phyloP scores from a whole-genome alignment of 306 rosid genomes.

The Vachellia collinsii region DNA sequence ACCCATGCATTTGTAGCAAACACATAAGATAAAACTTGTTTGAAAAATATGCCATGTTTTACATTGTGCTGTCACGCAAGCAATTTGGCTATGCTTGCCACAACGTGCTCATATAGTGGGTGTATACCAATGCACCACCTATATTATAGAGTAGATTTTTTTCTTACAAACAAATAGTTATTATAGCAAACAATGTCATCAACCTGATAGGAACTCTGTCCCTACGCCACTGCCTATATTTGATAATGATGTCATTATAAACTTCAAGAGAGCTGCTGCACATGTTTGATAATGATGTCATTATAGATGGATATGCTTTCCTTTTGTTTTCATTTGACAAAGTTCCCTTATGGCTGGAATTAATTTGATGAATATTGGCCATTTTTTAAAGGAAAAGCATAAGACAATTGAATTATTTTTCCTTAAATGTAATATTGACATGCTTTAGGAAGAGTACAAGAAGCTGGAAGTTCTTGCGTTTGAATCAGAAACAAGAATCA shows the following conservation, averaged over 20 bases:
- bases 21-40: not conserved
- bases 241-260: constrained; percentile 15
- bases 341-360: constrained; percentile 2
- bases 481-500: constrained; percentile 72
- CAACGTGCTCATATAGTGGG: not conserved
- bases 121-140: not conserved
- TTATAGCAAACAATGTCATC: not conserved
- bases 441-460: constrained; percentile 74
- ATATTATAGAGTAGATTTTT: not conserved
- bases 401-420: constrained; percentile 8
- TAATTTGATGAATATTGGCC: not conserved
- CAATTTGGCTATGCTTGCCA: not conserved
- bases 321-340: constrained; percentile 6
- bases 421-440: not conserved
- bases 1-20: not conserved
- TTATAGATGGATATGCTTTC: constrained; percentile 13
- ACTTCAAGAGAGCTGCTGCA: constrained; percentile 5
- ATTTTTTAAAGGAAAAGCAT: not conserved
- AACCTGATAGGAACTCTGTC: not conserved
- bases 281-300: constrained; percentile 14
- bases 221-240: not conserved
- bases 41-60: not conserved
- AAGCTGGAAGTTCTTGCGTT: constrained; percentile 68
- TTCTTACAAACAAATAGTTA: not conserved
- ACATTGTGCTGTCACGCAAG: not conserved